phyloP scores from a whole-genome alignment of 2,329 filamentous ascomycete genomes.

The Lachnellula subtilissima region DNA sequence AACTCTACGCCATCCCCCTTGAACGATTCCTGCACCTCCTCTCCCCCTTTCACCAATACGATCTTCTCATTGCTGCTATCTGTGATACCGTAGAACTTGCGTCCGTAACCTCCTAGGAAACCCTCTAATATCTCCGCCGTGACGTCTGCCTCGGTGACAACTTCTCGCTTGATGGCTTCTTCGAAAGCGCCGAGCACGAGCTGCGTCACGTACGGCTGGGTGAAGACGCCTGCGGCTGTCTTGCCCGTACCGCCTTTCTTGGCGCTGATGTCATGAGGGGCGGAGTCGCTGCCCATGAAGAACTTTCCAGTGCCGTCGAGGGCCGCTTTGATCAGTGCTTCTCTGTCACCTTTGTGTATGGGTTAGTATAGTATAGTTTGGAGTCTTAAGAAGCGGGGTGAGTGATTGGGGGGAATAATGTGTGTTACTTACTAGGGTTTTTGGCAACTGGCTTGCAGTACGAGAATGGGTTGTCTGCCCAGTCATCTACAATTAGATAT shows the following conservation, averaged over 20 bases:
- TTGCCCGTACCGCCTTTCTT: conserved; percentile 53
- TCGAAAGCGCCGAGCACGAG: conserved; percentile 61
- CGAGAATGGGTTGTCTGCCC: conserved; percentile 59
- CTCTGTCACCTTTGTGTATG: conserved; percentile 29
- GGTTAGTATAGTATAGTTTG: neutral
- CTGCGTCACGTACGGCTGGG: conserved; percentile 65
- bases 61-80: conserved; percentile 20
- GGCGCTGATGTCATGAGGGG: conserved; percentile 55
- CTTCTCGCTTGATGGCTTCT: conserved; percentile 52
- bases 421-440: conserved; percentile 37
- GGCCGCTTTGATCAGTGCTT: conserved; percentile 48
- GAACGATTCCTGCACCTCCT: conserved; percentile 41
- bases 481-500: conserved; percentile 68
- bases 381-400: neutral
- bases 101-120: conserved; percentile 50
- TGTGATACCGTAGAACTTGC: conserved; percentile 46
- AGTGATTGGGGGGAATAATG: conserved; percentile 33
- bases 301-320: conserved; percentile 58
- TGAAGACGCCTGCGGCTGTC: conserved; percentile 71
- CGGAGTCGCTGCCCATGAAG: conserved; percentile 61
- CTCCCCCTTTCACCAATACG: conserved; percentile 20
- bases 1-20: conserved; percentile 49
- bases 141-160: conserved; percentile 47
- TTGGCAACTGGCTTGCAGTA: conserved; percentile 48
- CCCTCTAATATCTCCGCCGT: conserved; percentile 49